phyloP scores from a whole-genome alignment of 2,329 filamentous ascomycete species.

The Fusarium sp. region DNA sequence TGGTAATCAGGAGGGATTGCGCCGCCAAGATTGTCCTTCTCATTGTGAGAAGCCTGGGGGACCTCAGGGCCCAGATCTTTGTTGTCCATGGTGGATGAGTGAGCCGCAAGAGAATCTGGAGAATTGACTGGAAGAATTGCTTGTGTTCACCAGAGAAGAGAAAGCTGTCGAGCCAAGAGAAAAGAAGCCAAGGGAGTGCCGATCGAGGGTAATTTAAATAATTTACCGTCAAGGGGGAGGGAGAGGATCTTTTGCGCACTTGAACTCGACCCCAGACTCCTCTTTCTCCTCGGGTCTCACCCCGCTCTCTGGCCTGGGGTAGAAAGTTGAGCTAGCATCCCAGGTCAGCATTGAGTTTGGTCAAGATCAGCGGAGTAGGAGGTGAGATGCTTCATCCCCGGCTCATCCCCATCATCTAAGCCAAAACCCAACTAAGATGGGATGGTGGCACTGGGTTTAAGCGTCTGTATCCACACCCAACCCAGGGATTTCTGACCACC shows the following conservation, averaged over 20 bases:
- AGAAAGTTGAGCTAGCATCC: neutral
- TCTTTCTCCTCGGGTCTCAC: neutral
- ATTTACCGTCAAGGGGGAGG: neutral
- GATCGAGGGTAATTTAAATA: conserved; percentile 23
- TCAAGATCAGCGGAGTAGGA: conserved; percentile 16
- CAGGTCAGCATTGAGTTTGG: conserved; percentile 20
- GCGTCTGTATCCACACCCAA: conserved; percentile 13
- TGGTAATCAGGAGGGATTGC: neutral
- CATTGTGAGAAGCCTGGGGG: conserved; percentile 19
- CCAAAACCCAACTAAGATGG: neutral
- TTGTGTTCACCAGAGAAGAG: neutral
- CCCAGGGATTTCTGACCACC: conserved; percentile 11
- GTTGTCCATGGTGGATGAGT: conserved; percentile 17
- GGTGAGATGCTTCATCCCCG: conserved; percentile 17
- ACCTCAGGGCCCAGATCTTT: conserved; percentile 27
- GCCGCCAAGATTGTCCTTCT: conserved; percentile 9
- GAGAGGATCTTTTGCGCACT: neutral
- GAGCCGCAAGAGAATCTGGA: neutral
- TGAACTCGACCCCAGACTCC: neutral
- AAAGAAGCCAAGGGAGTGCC: neutral
- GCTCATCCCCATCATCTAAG: conserved; percentile 18
- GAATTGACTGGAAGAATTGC: too few species aligned
- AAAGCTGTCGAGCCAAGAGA: conserved; percentile 6
- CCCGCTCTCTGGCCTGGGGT: conserved; percentile 15
- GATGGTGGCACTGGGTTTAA: conserved; percentile 6